These are phyloP conservation scores for Suillus decipiens DNA, from an alignment of 768 basidiomycete species.

Conservation along the genomic window DNA sequence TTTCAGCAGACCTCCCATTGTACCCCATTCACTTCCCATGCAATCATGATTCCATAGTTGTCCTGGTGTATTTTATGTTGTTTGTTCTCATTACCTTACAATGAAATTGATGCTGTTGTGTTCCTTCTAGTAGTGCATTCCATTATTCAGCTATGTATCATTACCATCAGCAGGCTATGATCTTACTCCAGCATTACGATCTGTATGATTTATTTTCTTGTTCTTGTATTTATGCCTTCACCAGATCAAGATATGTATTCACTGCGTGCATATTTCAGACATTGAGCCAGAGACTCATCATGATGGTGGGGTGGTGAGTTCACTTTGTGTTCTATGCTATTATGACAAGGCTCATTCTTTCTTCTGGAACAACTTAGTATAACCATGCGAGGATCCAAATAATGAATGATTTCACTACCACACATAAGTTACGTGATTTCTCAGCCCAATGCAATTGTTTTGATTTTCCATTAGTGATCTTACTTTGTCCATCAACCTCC, in stretches of 20 bases:
- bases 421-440: background rate
- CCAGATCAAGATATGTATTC: background rate
- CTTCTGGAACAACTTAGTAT: background rate
- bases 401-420: background rate
- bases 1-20: background rate
- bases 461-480: background rate
- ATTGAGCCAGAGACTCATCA: conserved; percentile 1
- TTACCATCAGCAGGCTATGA: background rate
- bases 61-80: background rate
- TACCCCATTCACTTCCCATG: conserved; percentile 7
- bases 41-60: background rate
- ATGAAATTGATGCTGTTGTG: background rate
- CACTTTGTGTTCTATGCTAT: background rate
- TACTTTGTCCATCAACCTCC: background rate
- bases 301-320: background rate
- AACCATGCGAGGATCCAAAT: background rate
- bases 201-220: background rate
- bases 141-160: background rate
- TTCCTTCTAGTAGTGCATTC: background rate
- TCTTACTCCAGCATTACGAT: background rate
- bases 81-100: background rate
- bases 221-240: background rate
- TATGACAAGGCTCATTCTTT: background rate
- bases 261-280: background rate
- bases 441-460: background rate